phyloP scores from a whole-genome alignment of 495 filamentous ascomycete genomes.

The Aspergillus diversus region DNA sequence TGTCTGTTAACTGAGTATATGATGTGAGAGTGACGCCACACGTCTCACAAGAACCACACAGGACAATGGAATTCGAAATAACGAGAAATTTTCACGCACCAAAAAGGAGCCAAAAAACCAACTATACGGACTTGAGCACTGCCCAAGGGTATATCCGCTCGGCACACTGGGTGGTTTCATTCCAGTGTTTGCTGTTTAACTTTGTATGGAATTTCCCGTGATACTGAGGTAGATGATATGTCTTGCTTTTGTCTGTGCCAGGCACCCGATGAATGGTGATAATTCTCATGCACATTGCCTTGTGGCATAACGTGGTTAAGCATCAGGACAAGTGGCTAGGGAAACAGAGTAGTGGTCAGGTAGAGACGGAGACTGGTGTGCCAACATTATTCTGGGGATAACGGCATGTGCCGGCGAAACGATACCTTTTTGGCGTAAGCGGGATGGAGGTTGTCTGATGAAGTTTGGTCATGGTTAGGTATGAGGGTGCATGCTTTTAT shows the following conservation, averaged over 20 bases:
- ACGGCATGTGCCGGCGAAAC: too few relatives aligned
- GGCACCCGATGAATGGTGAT: constrained; percentile 18
- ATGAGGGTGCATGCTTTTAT: constrained; percentile 3
- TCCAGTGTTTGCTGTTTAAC: constrained; percentile 10
- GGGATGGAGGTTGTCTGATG: not conserved
- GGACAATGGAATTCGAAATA: constrained; percentile 14
- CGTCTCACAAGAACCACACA: constrained; percentile 6
- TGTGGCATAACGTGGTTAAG: constrained; percentile 20
- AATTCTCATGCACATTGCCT: constrained; percentile 25
- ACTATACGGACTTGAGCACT: constrained; percentile 8
- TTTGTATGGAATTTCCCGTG: constrained; percentile 20
- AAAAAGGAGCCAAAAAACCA: not conserved
- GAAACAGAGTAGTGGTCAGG: not conserved
- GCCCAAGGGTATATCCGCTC: not conserved
- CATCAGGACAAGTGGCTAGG: constrained; percentile 3
- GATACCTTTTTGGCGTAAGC: too few relatives aligned
- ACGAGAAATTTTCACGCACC: not conserved
- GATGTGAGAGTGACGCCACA: constrained; percentile 6
- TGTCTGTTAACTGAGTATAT: constrained; percentile 25
- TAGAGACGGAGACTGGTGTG: not conserved
- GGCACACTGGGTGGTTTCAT: not conserved
- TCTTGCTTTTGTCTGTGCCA: constrained; percentile 10
- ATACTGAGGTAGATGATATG: constrained; percentile 22
- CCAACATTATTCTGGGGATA: too few relatives aligned
- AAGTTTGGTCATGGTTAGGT: not conserved